Evolutionary conservation across 1,284 basidiomycete genomes (phyloP).

Genomic region (Coniferiporia sulphurascens): DNA sequence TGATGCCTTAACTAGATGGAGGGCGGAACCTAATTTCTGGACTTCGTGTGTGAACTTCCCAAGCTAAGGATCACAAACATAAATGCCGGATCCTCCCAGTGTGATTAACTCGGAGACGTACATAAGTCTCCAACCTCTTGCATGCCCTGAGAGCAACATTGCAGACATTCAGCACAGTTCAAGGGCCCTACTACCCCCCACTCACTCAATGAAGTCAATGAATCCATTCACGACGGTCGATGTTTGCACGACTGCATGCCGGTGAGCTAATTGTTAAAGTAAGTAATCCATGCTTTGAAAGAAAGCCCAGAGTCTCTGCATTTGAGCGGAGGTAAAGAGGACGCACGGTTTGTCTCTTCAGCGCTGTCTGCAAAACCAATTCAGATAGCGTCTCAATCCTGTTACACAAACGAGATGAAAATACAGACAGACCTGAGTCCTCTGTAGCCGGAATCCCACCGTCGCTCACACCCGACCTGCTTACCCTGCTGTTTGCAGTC

Average conservation of each 20-base stretch:
- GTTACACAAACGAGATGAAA: too few species aligned
- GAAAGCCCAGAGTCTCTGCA: not conserved
- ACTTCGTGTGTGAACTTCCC: constrained; percentile 13
- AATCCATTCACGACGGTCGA: constrained; percentile 8
- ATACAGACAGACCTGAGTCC: too few species aligned
- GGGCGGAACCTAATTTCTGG: constrained; percentile 14
- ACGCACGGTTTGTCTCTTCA: not conserved
- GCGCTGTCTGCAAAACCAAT: not conserved
- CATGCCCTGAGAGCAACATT: constrained; percentile 1
- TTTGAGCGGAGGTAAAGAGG: not conserved
- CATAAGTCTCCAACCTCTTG: constrained; percentile 9
- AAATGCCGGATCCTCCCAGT: too few species aligned
- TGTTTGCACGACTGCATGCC: not conserved
- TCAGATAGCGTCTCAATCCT: too few species aligned
- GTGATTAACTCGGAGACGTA: not conserved
- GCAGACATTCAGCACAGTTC: not conserved
- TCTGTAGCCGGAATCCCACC: not conserved
- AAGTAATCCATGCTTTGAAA: too few species aligned
- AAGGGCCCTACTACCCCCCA: not conserved
- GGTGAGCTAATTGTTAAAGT: not conserved
- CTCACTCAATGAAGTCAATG: constrained; percentile 11
- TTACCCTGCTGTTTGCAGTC: not conserved
- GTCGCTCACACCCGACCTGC: not conserved
- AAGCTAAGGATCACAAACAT: not conserved
- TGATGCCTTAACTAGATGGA: constrained; percentile 9